Percentiles rank a stretch among this genome's conserved stretches.
Evolutionary conservation across 495 filamentous ascomycete species (phyloP).

Genomic region (Aspergillus bertholletiae): DNA sequence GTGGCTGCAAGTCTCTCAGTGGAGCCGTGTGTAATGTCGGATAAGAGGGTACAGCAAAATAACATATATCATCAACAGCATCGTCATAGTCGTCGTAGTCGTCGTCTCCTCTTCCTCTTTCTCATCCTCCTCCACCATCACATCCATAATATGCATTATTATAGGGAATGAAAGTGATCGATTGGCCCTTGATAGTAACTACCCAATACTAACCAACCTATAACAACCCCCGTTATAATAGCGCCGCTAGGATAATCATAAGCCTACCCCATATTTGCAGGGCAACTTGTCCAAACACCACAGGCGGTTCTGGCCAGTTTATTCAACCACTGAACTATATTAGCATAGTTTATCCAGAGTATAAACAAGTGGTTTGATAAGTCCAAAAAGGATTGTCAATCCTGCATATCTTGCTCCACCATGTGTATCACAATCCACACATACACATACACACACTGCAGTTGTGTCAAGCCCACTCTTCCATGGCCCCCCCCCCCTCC

Average conservation of each 20-base stretch:
- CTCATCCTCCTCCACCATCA: background rate
- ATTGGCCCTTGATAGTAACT: background rate
- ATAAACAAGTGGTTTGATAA: constrained; percentile 12
- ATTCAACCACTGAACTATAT: constrained; percentile 10
- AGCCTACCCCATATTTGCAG: background rate
- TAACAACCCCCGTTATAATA: background rate
- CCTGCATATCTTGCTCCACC: constrained; percentile 20
- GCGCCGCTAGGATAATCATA: background rate
- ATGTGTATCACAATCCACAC: constrained; percentile 4
- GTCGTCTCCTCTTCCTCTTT: background rate
- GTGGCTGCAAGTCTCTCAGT: constrained; percentile 18
- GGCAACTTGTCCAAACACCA: background rate
- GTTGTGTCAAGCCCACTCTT: background rate
- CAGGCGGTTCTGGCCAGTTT: background rate
- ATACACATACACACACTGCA: background rate
- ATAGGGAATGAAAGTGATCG: background rate
- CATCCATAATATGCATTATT: background rate
- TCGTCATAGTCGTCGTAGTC: too few relatives aligned
- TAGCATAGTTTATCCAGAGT: background rate
- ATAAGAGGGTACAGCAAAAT: constrained; percentile 11
- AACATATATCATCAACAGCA: background rate
- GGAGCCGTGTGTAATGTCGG: constrained; percentile 15
- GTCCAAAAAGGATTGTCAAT: constrained; percentile 18
- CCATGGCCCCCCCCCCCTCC: too few relatives aligned
- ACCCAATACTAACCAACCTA: background rate